phyloP scores from a whole-genome alignment of 2,329 filamentous ascomycete genomes.

The Malbranchea zuffiana region DNA sequence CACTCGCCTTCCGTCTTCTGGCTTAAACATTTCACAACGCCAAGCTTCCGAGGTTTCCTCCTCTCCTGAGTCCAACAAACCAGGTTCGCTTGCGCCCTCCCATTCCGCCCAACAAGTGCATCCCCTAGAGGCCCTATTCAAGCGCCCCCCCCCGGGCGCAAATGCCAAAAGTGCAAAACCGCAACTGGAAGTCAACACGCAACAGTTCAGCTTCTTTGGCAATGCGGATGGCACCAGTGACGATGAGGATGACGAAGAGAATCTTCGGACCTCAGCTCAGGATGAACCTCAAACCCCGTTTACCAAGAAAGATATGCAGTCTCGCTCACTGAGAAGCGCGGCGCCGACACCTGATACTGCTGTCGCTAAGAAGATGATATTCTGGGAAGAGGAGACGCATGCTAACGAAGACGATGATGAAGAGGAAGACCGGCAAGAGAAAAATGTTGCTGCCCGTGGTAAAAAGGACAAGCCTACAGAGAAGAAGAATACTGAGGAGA shows the following conservation, averaged over 20 bases:
- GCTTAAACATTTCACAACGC: too few relatives aligned
- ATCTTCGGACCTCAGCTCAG: slow-evolving; percentile 13
- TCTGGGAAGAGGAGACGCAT: slow-evolving; percentile 20
- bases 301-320: slow-evolving; percentile 65
- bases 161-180: slow-evolving; percentile 22
- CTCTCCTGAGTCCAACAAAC: too few relatives aligned
- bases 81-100: slow-evolving; percentile 19
- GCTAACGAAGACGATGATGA: slow-evolving; percentile 16
- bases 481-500: slow-evolving; percentile 32
- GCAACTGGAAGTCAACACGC: slow-evolving; percentile 39
- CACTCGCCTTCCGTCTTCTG: too few relatives aligned
- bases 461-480: slow-evolving; percentile 16
- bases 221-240: slow-evolving; percentile 42
- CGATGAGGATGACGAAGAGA: slow-evolving; percentile 37
- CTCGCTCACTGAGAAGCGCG: slow-evolving; percentile 59
- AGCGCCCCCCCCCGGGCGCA: slow-evolving; percentile 46
- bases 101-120: slow-evolving; percentile 51
- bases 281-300: slow-evolving; percentile 66
- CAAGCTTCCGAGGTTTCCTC: too few relatives aligned
- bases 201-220: slow-evolving; percentile 68
- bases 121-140: slow-evolving; percentile 86
- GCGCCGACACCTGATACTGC: slow-evolving; percentile 93
- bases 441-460: slow-evolving; percentile 14
- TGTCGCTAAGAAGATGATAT: slow-evolving; percentile 44
- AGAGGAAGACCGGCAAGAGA: slow-evolving; percentile 6